Conservation (phyloP, 805 yeast species). For the Grigorovia humatica region DNA sequence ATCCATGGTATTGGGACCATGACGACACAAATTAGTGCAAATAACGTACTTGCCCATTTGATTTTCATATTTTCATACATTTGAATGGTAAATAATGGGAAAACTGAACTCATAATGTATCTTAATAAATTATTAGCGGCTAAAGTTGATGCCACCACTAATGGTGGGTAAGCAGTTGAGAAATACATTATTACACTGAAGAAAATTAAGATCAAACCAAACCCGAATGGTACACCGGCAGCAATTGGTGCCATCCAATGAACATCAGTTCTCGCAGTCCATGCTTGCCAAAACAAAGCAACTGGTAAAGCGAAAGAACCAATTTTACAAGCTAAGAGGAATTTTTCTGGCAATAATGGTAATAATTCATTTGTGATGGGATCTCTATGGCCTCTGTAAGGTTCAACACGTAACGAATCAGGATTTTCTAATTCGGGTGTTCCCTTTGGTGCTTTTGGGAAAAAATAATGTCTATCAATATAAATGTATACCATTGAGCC, state of each 20-base stretch:
- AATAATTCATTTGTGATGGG: constrained; percentile 40
- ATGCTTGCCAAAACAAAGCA: constrained; percentile 70
- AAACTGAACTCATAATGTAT: constrained; percentile 65
- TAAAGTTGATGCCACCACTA: constrained; percentile 72
- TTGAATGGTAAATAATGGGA: constrained; percentile 80
- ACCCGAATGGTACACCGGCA: constrained; percentile 73
- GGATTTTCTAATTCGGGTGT: constrained; percentile 35
- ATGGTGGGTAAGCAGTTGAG: constrained; percentile 62
- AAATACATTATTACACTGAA: constrained; percentile 61
- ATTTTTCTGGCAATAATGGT: constrained; percentile 49
- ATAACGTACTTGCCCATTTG: constrained; percentile 66
- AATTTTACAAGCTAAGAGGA: constrained; percentile 49
- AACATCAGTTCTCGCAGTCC: constrained; percentile 52
- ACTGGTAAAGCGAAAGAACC: constrained; percentile 62
- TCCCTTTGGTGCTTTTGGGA: constrained; percentile 54
- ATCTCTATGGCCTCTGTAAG: constrained; percentile 37
- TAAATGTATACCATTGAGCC: constrained; percentile 45
- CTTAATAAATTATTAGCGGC: constrained; percentile 81
- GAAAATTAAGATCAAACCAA: constrained; percentile 61
- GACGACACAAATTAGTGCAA: constrained; percentile 54
- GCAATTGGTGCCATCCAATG: constrained; percentile 73
- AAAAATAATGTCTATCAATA: constrained; percentile 40
- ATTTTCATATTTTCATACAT: constrained; percentile 64
- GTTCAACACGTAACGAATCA: constrained; percentile 16
- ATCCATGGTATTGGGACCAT: constrained; percentile 70